These are phyloP conservation scores for Pseudofabraea citricarpa DNA, from an alignment of 2,329 filamentous ascomycete genomes.

Conservation along the genomic window DNA sequence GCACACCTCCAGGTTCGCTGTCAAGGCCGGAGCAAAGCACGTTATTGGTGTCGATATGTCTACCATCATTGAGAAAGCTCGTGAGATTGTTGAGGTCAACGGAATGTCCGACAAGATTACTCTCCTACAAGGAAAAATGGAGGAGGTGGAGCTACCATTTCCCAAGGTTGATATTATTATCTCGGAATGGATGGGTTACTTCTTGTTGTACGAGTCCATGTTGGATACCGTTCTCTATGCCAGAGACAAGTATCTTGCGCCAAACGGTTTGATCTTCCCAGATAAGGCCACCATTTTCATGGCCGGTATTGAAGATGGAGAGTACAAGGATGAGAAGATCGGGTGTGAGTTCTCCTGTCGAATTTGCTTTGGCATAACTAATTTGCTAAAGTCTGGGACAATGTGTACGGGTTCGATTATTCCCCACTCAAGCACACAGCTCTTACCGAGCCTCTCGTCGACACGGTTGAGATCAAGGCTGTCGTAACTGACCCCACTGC, in stretches of 20 bases:
- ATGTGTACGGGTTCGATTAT: conserved; percentile 98
- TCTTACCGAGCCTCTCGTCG: conserved; percentile 91
- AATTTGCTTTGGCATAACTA: conserved; percentile 12
- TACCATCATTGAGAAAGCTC: conserved; percentile 97
- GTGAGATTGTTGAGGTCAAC: conserved; percentile 88
- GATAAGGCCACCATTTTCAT: conserved; percentile 98
- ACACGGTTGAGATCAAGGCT: conserved; percentile 96
- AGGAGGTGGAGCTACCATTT: conserved; percentile 90
- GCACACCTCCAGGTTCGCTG: conserved; percentile 78
- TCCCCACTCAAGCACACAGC: conserved; percentile 89
- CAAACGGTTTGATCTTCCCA: conserved; percentile 92
- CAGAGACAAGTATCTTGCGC: conserved; percentile 82
- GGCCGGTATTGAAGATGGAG: conserved; percentile 95
- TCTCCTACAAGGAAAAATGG: conserved; percentile 98
- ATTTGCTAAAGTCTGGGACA: conserved; percentile 80
- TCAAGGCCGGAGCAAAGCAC: conserved; percentile 93
- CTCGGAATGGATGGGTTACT: conserved; percentile 99
- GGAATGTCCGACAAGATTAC: conserved; percentile 96
- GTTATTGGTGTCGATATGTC: conserved; percentile 99
- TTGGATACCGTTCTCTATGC: conserved; percentile 96
- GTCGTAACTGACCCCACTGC: conserved; percentile 87
- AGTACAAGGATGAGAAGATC: conserved; percentile 99
- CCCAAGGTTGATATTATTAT: conserved; percentile 99
- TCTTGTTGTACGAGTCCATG: conserved; percentile 98
- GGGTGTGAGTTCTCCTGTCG: conserved; percentile 64